Percentiles rank a stretch among this genome's conserved stretches.
These are phyloP conservation scores for Cucumis cinereus DNA, from an alignment of 306 rosid genomes.

Conservation along the genomic window DNA sequence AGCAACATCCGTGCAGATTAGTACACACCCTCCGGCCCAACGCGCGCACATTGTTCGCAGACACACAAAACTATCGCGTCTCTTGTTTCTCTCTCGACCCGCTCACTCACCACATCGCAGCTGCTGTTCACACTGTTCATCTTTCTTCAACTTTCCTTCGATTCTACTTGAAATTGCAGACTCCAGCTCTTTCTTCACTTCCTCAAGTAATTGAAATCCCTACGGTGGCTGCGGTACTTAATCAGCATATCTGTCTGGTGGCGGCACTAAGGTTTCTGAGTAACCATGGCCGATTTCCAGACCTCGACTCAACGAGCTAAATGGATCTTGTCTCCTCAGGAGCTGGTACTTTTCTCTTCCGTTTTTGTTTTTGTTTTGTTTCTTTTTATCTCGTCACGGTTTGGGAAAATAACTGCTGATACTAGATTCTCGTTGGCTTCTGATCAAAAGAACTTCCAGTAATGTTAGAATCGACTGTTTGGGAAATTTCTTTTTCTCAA, in stretches of 20 bases:
- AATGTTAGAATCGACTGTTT: not conserved
- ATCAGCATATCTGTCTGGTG: not conserved
- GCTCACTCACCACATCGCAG: not conserved
- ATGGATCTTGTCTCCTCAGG: constrained; percentile 75
- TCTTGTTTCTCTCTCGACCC: not conserved
- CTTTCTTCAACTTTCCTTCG: not conserved
- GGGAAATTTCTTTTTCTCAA: not conserved
- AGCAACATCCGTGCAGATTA: not conserved
- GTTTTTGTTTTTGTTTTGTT: not conserved
- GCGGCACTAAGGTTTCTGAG: constrained; percentile 21
- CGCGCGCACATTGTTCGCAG: not conserved
- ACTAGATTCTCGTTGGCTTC: not conserved
- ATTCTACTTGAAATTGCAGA: not conserved
- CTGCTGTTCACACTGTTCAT: not conserved
- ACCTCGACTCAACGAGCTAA: constrained; percentile 75
- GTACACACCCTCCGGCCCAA: not conserved
- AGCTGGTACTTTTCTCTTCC: constrained; percentile 29
- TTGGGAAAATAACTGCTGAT: not conserved
- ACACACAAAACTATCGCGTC: not conserved
- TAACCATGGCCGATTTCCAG: constrained; percentile 73
- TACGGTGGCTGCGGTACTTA: not conserved
- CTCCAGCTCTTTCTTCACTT: not conserved
- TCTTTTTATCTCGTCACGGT: not conserved
- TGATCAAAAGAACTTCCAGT: not conserved
- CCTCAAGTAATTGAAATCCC: not conserved